Base-by-base conservation (phyloP, 495 filamentous ascomycete species). In the Penicillium parvum region DNA sequence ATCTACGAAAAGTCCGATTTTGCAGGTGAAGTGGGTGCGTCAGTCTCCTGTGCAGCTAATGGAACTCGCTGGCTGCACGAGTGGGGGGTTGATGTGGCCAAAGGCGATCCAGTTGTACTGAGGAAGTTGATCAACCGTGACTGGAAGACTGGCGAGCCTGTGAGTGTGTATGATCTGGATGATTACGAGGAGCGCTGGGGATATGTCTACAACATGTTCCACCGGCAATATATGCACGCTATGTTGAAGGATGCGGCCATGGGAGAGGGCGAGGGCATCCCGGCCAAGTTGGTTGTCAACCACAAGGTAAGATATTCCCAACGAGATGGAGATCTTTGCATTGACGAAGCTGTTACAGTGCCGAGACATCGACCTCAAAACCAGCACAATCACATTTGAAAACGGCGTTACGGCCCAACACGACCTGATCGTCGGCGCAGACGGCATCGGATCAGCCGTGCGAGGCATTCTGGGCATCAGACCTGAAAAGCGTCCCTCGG, bases 161-260 rank as follows among this genome's bases (percentile, higher is more conserved):
- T 69, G 16, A 72, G 63, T 43, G 69, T 69, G 18, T 72, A 71
- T 41, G 60, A 64, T 23, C 40, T 76, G 34, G 61, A 53, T 7
- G 71, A 74, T 35, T 72, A 72, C 37, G 58, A 70, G 51, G 49
- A 65, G 34, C 55, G 59, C 6, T 72, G 68, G 68, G 68, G 68
- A 23, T 66, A 67, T 49, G 65, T 65, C 16, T 76, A 76, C 49
- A 72, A 76, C 55, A 75, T 77, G 73, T 78, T 77, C 47, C 75
- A 79, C 41, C 67, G 76, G 1, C 66, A 71, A 37, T 63, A 77
- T 44, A 77, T 79, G 73, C 76, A 79, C 49, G 45, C 57, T 5
- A 74, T 78, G 71, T 48, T 79, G 52, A 73, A 64, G 59, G 68
- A 73, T 18, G 64, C 63, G 12, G 76, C 74, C 1, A 9, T 72